phyloP scores from a whole-genome alignment of 2,329 filamentous ascomycete genomes.

The Botrytis cinerea region DNA sequence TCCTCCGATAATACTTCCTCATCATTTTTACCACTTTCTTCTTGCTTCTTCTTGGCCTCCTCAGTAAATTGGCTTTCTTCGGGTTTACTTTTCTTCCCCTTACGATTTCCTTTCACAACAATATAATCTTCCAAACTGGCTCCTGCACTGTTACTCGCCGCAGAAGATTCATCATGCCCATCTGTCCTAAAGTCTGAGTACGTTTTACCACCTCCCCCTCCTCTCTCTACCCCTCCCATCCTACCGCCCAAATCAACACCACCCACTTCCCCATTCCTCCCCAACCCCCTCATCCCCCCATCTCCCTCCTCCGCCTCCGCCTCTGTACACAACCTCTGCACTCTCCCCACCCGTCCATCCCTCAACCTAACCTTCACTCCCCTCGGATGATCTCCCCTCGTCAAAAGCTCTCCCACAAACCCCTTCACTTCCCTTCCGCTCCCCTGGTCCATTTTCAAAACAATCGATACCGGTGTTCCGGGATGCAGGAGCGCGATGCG shows the following conservation, averaged over 20 bases:
- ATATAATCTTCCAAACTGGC: constrained; percentile 18
- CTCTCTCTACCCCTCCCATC: constrained; percentile 25
- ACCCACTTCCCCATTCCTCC: not conserved
- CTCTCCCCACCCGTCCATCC: constrained; percentile 39
- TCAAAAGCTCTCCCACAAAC: constrained; percentile 37
- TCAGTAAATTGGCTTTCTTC: not conserved
- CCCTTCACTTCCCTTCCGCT: constrained; percentile 40
- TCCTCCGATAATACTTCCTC: constrained; percentile 25
- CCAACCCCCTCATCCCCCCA: not conserved
- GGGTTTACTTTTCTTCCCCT: constrained; percentile 26
- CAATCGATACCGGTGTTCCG: constrained; percentile 38
- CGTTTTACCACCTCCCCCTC: constrained; percentile 18
- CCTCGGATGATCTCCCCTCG: constrained; percentile 39
- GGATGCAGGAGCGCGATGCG: constrained; percentile 33
- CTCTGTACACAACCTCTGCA: constrained; percentile 36
- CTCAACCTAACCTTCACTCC: constrained; percentile 41
- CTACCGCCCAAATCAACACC: not conserved
- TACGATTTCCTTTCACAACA: constrained; percentile 16
- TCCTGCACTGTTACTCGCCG: not conserved
- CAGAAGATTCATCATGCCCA: constrained; percentile 27
- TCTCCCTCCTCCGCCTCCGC: constrained; percentile 29
- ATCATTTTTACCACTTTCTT: constrained; percentile 21
- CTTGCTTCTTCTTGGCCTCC: not conserved
- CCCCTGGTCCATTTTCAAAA: constrained; percentile 40
- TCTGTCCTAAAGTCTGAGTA: constrained; percentile 33